A percentile compares a stretch with the other conserved stretches of the same genome.
phyloP scores from a whole-genome alignment of 805 yeast species.

The Spencermartinsiella europaea region DNA sequence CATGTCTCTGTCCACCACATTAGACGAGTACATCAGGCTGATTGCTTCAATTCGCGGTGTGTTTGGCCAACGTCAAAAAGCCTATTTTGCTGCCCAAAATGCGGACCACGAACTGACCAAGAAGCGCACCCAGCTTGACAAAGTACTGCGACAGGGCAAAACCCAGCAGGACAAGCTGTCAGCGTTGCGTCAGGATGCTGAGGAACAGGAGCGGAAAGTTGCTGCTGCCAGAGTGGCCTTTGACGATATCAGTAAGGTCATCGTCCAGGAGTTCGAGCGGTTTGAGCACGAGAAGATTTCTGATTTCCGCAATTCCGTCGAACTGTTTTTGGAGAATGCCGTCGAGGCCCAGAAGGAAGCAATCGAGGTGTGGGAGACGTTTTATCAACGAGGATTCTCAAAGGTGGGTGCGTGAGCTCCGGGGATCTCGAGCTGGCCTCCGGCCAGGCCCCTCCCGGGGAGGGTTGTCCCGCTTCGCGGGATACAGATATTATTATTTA shows the following conservation, averaged over 20 bases:
- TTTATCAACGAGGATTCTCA: constrained; percentile 40
- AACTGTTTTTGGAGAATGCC: constrained; percentile 82
- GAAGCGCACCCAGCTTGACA: constrained; percentile 44
- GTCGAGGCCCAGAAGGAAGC: constrained; percentile 90
- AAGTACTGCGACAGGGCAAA: constrained; percentile 41
- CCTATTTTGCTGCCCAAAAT: constrained; percentile 40
- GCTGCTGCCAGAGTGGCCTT: constrained; percentile 52
- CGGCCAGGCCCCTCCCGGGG: no score
- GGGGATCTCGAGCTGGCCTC: no score
- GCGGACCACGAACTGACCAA: constrained; percentile 46
- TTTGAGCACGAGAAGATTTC: constrained; percentile 73
- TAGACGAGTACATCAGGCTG: constrained; percentile 80
- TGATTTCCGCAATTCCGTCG: constrained; percentile 85
- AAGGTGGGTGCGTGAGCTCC: not conserved
- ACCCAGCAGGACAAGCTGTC: constrained; percentile 60
- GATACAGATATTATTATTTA: no score
- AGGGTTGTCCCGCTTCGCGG: no score
- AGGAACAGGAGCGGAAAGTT: constrained; percentile 48
- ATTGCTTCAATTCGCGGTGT: constrained; percentile 70
- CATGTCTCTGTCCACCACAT: constrained; percentile 75
- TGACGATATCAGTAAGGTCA: constrained; percentile 57
- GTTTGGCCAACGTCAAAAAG: constrained; percentile 66
- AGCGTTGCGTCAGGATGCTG: constrained; percentile 54
- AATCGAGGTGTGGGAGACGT: constrained; percentile 45
- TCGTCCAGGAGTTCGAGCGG: constrained; percentile 57